Evolutionary conservation across 2,329 filamentous ascomycete genomes (phyloP), one percentile per base, ranked within the genome.

Genomic region (Ploettnerulaceae sp.): DNA sequence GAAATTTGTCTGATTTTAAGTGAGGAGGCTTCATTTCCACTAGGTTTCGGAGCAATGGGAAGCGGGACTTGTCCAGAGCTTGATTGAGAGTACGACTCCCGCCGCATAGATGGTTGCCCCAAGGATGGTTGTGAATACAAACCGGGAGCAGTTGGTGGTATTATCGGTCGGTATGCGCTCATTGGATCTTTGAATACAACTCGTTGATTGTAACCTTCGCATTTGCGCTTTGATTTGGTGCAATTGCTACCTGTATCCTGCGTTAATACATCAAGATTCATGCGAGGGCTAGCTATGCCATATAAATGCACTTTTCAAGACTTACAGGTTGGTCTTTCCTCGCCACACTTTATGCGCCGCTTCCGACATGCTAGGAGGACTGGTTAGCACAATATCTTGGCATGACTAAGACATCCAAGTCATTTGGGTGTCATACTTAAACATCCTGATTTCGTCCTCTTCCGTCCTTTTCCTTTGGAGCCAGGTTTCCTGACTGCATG

Each of bases 301-400:
- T 12, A 14, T 11, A 21, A 17, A 7, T 2, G 5, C 14, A 17
- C 14, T 28, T 22, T 7, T 17, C 4, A 15, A 40, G 1, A 40
- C 26, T 35, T 33, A 44, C 45, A 49, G 2, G 77, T 84, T 20
- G 88, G 88, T 39, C 84, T 79, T 60, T 89, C 87, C 66, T 97
- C 93, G 52, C 93, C 93, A 66, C 93, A 98, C 69, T 97, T 98
- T 68, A 98, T 97, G 53, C 93, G 86, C 43, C 93, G 84, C 68
- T 87, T 91, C 54, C 93, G 85, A 69, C 93, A 98, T 48, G 93
- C 86, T 90, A 43, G 21, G 20, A 29, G 14, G 26, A 11, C n/a
- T 17, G 38, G 14, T 14, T 20, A 41, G 36, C 20, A 34, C 28
- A 25, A 22, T 15, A 15, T 37, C 18, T 36, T 22, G n/a, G 28